Evolutionary conservation across 257 asterid species (phyloP), one percentile per base, ranked within the genome.

Genomic region (Ocimum tenuiflorum): DNA sequence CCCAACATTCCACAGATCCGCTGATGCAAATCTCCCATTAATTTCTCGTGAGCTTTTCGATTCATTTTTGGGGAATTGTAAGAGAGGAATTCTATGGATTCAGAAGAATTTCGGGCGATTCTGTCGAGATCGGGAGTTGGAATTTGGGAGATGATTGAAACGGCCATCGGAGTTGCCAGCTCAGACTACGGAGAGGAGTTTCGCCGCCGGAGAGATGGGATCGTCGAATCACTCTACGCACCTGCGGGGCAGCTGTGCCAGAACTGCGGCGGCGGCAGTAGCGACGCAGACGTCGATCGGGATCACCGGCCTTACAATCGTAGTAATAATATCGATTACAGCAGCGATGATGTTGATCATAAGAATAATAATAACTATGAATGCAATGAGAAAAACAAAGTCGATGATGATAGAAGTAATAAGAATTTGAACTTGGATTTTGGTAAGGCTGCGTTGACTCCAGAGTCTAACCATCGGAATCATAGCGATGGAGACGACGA

Each of bases 131-230:
- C 99, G 14, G 77, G 85, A 18, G 85, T 78, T 29, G 95, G 83
- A 20, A 79, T 94, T 2, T 94, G 99, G 99, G 57, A 81, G 41
- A 35, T 94, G 72, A 90, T 94, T 19, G 94, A 86, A 6, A 70
- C 97, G 54, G 99, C 99, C 69, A 86, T 94, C 51, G 65, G 76
- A 57, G 88, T 94, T 54, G 99, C 97, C 19, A 43, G 83, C 48
- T 38, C 80, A 38, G 99, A 94, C 76, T 79, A 69, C 78, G 74
- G 77, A 46, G 88, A 82, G 1, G 96, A 90, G 8, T 60, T 94
- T 77, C 91, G 83, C 65, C 71, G 77, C 71, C 96, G 95, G 18
- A 74, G 97, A 35, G 97, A 88, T 57, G 71, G 81, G 51, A 90
- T 94, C 33, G 91, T 94, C 1, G 88, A 84, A 81, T 60, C 77